Evolutionary conservation across 2,329 filamentous ascomycete genomes (phyloP).

Genomic region (Fusarium citri): DNA sequence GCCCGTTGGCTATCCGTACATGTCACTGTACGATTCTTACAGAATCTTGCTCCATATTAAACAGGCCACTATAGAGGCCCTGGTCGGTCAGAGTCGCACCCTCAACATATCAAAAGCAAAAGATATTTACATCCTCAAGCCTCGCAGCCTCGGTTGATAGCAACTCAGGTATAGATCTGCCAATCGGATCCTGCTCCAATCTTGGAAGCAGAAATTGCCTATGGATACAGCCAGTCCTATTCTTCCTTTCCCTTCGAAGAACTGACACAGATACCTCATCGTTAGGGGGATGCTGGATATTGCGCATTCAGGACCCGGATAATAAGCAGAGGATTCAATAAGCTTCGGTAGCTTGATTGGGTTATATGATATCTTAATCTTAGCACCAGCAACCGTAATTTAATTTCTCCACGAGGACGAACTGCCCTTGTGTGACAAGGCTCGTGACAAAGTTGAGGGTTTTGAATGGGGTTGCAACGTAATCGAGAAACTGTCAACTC

Average conservation of each 20-base stretch:
- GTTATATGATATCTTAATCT: not conserved
- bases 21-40: not conserved
- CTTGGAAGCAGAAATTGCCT: not conserved
- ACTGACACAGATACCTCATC: not conserved
- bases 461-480: not conserved
- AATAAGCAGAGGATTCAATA: not conserved
- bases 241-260: not conserved
- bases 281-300: not conserved
- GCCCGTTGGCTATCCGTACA: not conserved
- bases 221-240: not conserved
- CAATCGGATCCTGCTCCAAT: not conserved
- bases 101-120: not conserved
- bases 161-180: not conserved
- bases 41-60: not conserved
- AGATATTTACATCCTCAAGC: not conserved
- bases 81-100: not conserved
- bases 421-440: not conserved
- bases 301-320: not conserved
- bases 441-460: not conserved
- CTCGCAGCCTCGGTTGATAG: not conserved
- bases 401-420: not conserved
- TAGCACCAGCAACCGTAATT: not conserved
- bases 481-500: constrained; percentile 20
- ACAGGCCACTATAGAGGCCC: not conserved
- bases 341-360: not conserved